These are phyloP conservation scores for Thamnidium elegans DNA, from an alignment of 192 early-diverging fungal species.

Conservation along the genomic window DNA sequence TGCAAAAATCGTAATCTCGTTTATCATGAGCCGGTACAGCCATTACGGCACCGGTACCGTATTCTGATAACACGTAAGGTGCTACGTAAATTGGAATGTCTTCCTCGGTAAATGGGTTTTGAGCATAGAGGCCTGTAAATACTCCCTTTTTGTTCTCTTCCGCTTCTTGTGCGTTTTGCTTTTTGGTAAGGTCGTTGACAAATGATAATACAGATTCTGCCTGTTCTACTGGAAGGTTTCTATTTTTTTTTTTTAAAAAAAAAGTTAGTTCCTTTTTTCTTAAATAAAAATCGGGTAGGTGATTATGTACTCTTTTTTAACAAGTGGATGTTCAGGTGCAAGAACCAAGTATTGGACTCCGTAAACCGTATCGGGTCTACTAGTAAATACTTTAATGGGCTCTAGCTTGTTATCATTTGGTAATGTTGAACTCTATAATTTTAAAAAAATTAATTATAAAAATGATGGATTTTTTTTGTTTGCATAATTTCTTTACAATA, in stretches of 20 bases:
- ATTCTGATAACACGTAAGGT: conserved; percentile 71
- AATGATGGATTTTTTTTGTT: background rate
- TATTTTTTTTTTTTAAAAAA: no score
- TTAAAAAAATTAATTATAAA: background rate
- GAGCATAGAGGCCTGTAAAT: conserved; percentile 61
- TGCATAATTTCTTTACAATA: conserved; percentile 26
- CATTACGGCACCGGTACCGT: conserved; percentile 84
- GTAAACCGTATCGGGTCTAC: conserved; percentile 72
- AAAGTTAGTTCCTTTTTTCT: background rate
- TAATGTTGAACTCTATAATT: conserved; percentile 1
- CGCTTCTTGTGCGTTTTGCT: conserved; percentile 31
- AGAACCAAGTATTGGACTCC: conserved; percentile 74
- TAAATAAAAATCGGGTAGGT: background rate
- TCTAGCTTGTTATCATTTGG: background rate
- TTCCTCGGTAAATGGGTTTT: conserved; percentile 57
- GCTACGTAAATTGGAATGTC: conserved; percentile 68
- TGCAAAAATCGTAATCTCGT: conserved; percentile 70
- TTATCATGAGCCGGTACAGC: conserved; percentile 81
- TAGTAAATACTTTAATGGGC: conserved; percentile 69
- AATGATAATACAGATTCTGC: conserved; percentile 28
- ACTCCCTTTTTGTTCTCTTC: conserved; percentile 46
- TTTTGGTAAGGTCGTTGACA: conserved; percentile 23
- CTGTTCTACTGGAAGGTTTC: conserved; percentile 22
- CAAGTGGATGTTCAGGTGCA: conserved; percentile 54
- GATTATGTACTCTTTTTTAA: conserved; percentile 25